Base-by-base conservation (phyloP, 1,139 yeast genomes). In the Yamadazyma oceani region DNA sequence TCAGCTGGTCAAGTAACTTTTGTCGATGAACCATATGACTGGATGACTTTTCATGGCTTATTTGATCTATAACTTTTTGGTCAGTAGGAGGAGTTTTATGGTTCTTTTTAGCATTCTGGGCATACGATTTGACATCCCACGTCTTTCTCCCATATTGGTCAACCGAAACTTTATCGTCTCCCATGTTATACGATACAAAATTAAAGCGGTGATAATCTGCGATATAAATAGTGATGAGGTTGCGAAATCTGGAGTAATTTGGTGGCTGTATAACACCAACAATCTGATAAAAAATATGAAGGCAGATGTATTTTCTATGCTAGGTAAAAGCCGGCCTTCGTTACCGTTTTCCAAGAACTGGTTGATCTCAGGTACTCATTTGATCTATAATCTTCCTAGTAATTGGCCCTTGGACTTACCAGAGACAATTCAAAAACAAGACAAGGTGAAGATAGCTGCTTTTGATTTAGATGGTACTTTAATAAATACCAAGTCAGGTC, bases 391-490 rank as follows among this genome's bases (percentile, higher is more conserved):
- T 37, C 40, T 58, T 0, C 74, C 75, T 0, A 31, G 32, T 2
- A 41, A 37, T 16, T 36, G 37, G 23, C 15, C 33, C 16, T 26
- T 16, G 7, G 19, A 19, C 8, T 29, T 29, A 9, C 7, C 17
- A 2, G 27, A 33, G 21, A 30, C 22, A n/a, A 27, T 27, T 8
- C 14, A 27, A n/a, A 9, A n/a, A 5, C 27, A 31, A 17, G 22
- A 35, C 8, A 32, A 32, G 14, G 43, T 66, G 9, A 69, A 68
- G 43, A 55, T 85, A 1, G 87, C 88, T 0, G 83, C 85, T 0
- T 87, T 87, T 54, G 96, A 87, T 55, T 62, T 87, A 35, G 96
- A 87, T 59, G 79, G 75, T 1, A 87, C 95, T 0, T 50, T 87
- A n/a, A 73, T 84, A 0, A 54, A 53, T 5, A 78, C 95, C 1